Percentiles rank a stretch among this genome's conserved stretches.
These are phyloP conservation scores for Xylariaceae sp. DNA, from an alignment of 2,329 filamentous ascomycete genomes.

Conservation along the genomic window DNA sequence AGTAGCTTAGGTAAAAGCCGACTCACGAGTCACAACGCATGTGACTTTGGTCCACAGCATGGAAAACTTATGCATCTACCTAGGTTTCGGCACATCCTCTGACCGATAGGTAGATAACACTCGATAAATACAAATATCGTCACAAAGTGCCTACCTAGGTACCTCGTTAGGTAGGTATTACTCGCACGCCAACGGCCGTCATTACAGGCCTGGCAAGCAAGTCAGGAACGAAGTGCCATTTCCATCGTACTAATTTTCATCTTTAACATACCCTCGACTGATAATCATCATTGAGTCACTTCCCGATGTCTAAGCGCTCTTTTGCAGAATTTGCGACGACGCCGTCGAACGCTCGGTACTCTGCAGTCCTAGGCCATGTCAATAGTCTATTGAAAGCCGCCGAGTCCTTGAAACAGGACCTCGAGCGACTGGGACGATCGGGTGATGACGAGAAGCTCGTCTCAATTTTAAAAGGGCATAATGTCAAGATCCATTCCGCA, in stretches of 20 bases:
- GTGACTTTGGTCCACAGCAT: too few species aligned
- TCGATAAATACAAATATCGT: too few species aligned
- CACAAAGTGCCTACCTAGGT: too few species aligned
- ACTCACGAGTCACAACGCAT: too few species aligned
- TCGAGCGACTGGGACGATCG: conserved; percentile 24
- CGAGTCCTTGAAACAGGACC: conserved; percentile 32
- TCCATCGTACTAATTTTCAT: neutral
- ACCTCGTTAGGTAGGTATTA: too few species aligned
- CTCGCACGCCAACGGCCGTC: too few species aligned
- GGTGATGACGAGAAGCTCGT: conserved; percentile 16
- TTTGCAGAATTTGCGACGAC: conserved; percentile 26
- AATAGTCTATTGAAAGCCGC: conserved; percentile 38
- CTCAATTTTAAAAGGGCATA: conserved; percentile 23
- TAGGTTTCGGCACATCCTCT: too few species aligned
- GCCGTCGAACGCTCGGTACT: conserved; percentile 7
- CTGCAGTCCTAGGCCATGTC: conserved; percentile 31
- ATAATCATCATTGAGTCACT: neutral
- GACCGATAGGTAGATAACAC: too few species aligned
- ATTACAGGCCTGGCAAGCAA: too few species aligned
- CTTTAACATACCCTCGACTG: too few species aligned
- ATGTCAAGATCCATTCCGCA: conserved; percentile 22
- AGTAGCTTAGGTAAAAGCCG: too few species aligned
- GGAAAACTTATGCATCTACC: too few species aligned
- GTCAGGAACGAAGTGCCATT: neutral
- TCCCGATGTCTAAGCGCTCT: conserved; percentile 38